Conservation (phyloP, 192 early-diverging fungal species). For the Coemansia sp. region DNA sequence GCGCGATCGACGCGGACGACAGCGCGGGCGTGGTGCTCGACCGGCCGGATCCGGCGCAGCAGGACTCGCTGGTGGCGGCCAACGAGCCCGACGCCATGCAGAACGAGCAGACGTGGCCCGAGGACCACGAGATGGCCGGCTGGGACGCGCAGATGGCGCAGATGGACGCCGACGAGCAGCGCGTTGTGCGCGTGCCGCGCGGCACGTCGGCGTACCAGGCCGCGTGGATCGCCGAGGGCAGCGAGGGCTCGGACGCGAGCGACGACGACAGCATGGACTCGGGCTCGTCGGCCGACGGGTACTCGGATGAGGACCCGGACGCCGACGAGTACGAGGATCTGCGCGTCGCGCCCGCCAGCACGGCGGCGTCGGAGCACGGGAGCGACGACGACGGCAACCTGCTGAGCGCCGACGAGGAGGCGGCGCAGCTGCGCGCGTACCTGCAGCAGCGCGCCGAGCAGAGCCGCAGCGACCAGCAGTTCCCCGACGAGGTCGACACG, state of each 20-base stretch:
- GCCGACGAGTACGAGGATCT: not conserved
- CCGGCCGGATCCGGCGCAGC: slow-evolving; percentile 59
- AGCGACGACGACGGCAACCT: slow-evolving; percentile 26
- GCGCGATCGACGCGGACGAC: slow-evolving; percentile 40
- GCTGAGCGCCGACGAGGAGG: slow-evolving; percentile 45
- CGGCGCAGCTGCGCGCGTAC: slow-evolving; percentile 39
- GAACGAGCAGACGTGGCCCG: slow-evolving; percentile 99
- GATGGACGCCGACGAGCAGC: slow-evolving; percentile 27
- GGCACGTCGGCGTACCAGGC: slow-evolving; percentile 97
- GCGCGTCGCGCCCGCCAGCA: not conserved
- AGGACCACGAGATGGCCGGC: slow-evolving; percentile 86
- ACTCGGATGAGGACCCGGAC: slow-evolving; percentile 27
- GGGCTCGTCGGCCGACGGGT: slow-evolving; percentile 7
- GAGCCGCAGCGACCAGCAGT: slow-evolving; percentile 71
- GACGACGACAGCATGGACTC: slow-evolving; percentile 9
- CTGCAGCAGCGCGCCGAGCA: slow-evolving; percentile 55
- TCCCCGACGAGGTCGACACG: slow-evolving; percentile 97
- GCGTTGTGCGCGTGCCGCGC: slow-evolving; percentile 77
- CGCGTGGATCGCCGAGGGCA: slow-evolving; percentile 89
- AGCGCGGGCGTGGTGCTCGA: slow-evolving; percentile 55
- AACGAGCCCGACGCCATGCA: slow-evolving; percentile 85
- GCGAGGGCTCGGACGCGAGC: slow-evolving; percentile 23
- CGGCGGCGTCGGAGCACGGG: not conserved
- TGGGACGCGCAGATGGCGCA: slow-evolving; percentile 58
- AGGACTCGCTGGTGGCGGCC: slow-evolving; percentile 79